phyloP scores from a whole-genome alignment of 805 yeast genomes.

The Wickerhamomyces xylosicus region DNA sequence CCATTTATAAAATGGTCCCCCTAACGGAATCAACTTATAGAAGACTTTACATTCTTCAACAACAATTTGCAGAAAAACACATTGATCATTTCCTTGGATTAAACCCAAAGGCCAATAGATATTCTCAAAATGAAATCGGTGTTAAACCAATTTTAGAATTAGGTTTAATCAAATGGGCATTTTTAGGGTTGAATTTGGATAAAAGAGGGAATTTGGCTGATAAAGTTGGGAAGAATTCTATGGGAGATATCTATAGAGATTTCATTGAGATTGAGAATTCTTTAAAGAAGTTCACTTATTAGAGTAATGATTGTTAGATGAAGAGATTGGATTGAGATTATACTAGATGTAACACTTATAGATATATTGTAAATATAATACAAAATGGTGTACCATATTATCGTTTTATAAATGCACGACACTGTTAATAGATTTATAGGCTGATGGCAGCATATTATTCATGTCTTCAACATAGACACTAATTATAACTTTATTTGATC shows the following conservation, averaged over 20 bases:
- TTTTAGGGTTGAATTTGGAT: slow-evolving; percentile 45
- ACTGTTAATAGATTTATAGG: no score
- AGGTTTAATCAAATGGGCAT: slow-evolving; percentile 38
- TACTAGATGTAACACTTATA: no score
- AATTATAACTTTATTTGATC: no score
- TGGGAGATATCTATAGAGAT: slow-evolving; percentile 60
- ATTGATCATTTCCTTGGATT: slow-evolving; percentile 57
- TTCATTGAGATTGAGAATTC: slow-evolving; percentile 45
- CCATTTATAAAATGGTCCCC: slow-evolving; percentile 65
- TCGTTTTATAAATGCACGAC: no score
- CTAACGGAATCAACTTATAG: slow-evolving; percentile 67
- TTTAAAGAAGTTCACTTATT: slow-evolving; percentile 7
- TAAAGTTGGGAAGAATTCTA: slow-evolving; percentile 48
- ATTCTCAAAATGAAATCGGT: slow-evolving; percentile 24
- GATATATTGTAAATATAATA: no score
- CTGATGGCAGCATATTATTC: no score
- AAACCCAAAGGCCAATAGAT: slow-evolving; percentile 51
- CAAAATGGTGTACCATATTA: no score
- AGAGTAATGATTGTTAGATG: no score
- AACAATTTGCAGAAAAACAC: slow-evolving; percentile 74
- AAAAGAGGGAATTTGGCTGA: slow-evolving; percentile 41
- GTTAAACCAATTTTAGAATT: slow-evolving; percentile 59
- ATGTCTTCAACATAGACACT: no score
- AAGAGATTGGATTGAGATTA: no score
- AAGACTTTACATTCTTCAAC: slow-evolving; percentile 75